A percentile compares a stretch with the other conserved stretches of the same genome.
Conservation (phyloP, 192 early-diverging fungal genomes). For the Rhizoclosmatium globosum region DNA sequence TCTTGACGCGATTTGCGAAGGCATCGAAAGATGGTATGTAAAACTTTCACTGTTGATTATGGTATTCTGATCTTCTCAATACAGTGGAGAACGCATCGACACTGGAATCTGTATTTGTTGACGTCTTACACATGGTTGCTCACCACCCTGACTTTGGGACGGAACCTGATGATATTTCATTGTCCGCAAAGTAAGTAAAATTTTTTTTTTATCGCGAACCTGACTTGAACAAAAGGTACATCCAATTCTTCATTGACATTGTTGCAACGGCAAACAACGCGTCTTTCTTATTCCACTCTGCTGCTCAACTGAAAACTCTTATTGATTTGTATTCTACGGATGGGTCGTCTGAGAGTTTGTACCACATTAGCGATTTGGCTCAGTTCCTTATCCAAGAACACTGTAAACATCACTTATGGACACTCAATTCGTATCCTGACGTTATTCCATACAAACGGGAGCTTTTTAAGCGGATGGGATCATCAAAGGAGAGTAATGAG, state of each 20-base stretch:
- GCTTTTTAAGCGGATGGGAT: slow-evolving; percentile 65
- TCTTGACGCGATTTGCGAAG: slow-evolving; percentile 27
- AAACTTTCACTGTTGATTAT: not conserved
- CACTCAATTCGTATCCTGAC: slow-evolving; percentile 79
- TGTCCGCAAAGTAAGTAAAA: slow-evolving; percentile 58
- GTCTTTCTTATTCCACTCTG: slow-evolving; percentile 81
- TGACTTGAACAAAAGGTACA: slow-evolving; percentile 57
- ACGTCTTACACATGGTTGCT: slow-evolving; percentile 79
- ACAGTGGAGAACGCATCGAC: slow-evolving; percentile 37
- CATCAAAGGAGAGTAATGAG: slow-evolving; percentile 39
- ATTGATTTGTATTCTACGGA: slow-evolving; percentile 57
- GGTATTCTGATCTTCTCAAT: not conserved
- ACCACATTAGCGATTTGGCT: slow-evolving; percentile 84
- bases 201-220: not conserved
- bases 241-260: slow-evolving; percentile 85
- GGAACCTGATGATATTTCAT: slow-evolving; percentile 48
- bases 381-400: slow-evolving; percentile 82
- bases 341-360: slow-evolving; percentile 52
- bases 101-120: slow-evolving; percentile 66
- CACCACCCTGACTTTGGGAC: slow-evolving; percentile 84
- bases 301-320: slow-evolving; percentile 80
- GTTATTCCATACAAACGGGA: slow-evolving; percentile 72
- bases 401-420: slow-evolving; percentile 79
- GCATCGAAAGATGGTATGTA: slow-evolving; percentile 17
- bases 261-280: slow-evolving; percentile 84